Percentiles rank a stretch among this genome's conserved stretches.
Evolutionary conservation across 352 stramenopile genomes (phyloP).

Genomic region (Phytophthora sp.): DNA sequence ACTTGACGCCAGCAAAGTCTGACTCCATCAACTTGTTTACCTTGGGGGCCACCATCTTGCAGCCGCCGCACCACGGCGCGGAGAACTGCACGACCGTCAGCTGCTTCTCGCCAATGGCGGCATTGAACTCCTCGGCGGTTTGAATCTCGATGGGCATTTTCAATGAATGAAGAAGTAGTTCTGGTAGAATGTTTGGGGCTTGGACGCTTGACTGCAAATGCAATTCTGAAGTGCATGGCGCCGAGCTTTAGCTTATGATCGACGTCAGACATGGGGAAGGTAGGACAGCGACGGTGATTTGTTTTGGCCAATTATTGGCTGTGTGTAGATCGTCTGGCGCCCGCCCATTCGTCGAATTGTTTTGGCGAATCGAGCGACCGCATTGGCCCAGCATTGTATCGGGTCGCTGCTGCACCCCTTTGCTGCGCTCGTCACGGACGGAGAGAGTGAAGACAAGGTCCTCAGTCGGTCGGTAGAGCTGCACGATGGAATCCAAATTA

Average conservation of each 20-base stretch:
- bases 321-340: not conserved
- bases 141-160: constrained; percentile 51
- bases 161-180: too few species aligned
- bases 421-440: not conserved
- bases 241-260: constrained; percentile 20
- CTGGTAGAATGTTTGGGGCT: not conserved
- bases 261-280: constrained; percentile 39
- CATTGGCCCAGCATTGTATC: not conserved
- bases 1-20: constrained; percentile 61
- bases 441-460: not conserved
- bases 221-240: constrained; percentile 32
- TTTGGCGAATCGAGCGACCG: constrained; percentile 8
- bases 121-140: constrained; percentile 55
- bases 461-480: not conserved
- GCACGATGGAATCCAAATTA: too few species aligned
- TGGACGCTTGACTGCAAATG: constrained; percentile 21
- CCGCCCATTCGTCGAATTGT: constrained; percentile 5
- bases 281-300: constrained; percentile 29
- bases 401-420: not conserved
- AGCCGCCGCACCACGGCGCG: constrained; percentile 80
- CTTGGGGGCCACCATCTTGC: constrained; percentile 72
- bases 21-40: constrained; percentile 62
- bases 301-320: too few species aligned
- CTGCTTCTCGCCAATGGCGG: constrained; percentile 53
- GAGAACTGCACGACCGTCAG: constrained; percentile 66